phyloP scores from a whole-genome alignment of 345 rosid genomes.

The Ceriops zippeliana region DNA sequence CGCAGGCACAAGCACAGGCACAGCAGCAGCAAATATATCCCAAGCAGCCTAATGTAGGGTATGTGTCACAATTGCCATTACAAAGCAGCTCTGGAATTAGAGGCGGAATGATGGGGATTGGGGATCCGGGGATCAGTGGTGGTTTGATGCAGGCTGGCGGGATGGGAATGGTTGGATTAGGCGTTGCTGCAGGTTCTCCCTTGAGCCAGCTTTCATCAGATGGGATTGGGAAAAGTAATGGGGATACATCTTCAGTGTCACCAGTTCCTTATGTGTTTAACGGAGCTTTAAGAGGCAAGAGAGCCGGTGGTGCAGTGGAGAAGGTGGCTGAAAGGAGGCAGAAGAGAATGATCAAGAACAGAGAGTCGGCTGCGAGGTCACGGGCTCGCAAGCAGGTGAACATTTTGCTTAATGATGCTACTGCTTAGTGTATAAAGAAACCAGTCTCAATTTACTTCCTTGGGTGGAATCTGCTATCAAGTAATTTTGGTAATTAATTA shows the following conservation, averaged over 20 bases:
- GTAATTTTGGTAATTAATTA: no score
- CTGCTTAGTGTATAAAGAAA: not conserved
- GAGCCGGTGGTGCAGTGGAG: conserved; percentile 61
- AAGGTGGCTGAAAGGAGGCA: conserved; percentile 98
- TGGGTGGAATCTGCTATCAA: no score
- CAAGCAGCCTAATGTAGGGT: conserved; percentile 51
- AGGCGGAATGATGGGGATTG: conserved; percentile 53
- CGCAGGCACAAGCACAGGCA: conserved; percentile 36
- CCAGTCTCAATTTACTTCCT: no score
- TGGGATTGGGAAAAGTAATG: conserved; percentile 68
- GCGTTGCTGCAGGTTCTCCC: conserved; percentile 54
- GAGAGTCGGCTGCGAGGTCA: conserved; percentile 98
- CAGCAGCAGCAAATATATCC: conserved; percentile 42
- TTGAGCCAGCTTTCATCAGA: conserved; percentile 74
- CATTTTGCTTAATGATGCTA: conserved; percentile 12
- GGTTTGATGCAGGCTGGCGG: conserved; percentile 51
- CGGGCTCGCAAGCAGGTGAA: conserved; percentile 98
- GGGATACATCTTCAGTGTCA: conserved; percentile 71
- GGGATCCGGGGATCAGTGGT: conserved; percentile 44
- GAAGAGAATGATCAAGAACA: conserved; percentile 95
- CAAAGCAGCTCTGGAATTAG: conserved; percentile 55
- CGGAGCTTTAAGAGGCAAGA: conserved; percentile 71
- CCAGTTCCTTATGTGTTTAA: conserved; percentile 77
- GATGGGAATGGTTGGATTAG: conserved; percentile 60
- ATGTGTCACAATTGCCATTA: conserved; percentile 47